These are phyloP conservation scores for Botrytis cinerea DNA, from an alignment of 2,329 filamentous ascomycete species.

Conservation along the genomic window DNA sequence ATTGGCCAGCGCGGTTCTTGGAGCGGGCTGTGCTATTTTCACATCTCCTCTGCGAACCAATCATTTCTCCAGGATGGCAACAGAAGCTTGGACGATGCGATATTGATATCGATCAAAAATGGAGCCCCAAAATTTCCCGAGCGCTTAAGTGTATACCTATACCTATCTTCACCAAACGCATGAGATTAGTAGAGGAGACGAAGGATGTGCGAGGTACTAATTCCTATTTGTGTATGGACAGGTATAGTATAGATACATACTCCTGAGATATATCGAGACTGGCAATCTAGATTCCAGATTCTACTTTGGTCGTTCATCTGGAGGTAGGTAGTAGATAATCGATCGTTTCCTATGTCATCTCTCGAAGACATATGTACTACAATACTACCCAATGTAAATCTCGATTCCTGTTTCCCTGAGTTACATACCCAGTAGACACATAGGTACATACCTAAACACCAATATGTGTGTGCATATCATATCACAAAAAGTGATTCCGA, in stretches of 20 bases:
- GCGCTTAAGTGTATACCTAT: slow-evolving; percentile 2
- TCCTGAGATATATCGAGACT: background rate
- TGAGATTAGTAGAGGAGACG: background rate
- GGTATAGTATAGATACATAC: background rate
- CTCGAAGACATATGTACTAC: background rate
- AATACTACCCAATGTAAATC: background rate
- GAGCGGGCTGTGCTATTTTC: slow-evolving; percentile 12
- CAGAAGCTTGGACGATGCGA: background rate
- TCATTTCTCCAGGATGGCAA: background rate
- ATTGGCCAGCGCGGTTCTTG: slow-evolving; percentile 15
- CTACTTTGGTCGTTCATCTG: background rate
- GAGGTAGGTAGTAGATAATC: background rate
- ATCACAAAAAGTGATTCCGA: background rate
- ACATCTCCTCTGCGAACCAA: background rate
- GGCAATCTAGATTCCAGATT: background rate
- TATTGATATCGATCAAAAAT: background rate
- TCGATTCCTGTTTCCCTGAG: background rate
- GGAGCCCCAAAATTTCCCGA: background rate
- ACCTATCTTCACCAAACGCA: background rate
- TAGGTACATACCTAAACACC: rapidly evolving
- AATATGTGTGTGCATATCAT: background rate
- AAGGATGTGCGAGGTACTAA: background rate
- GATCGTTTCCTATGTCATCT: background rate
- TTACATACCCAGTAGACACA: background rate
- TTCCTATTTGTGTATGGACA: background rate